phyloP scores from a whole-genome alignment of 75 land plant genomes.

The Pinus tabuliformis region DNA sequence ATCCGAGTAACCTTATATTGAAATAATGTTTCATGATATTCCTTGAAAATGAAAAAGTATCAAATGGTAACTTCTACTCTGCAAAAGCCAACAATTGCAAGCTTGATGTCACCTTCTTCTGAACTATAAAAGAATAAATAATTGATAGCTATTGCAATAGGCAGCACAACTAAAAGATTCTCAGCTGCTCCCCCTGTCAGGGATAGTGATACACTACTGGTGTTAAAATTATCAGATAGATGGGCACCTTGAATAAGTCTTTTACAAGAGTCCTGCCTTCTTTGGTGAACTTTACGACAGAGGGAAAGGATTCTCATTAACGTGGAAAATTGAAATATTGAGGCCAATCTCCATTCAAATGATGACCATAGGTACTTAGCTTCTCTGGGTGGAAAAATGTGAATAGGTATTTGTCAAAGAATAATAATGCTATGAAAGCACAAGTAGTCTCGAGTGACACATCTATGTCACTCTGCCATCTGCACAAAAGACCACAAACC shows the following conservation, averaged over 20 bases:
- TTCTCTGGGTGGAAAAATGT: background rate
- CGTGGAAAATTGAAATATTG: background rate
- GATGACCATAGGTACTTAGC: background rate
- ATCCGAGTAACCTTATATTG: background rate
- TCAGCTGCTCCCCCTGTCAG: background rate
- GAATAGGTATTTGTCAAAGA: background rate
- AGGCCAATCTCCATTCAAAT: background rate
- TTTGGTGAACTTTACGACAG: background rate
- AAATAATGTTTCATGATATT: background rate
- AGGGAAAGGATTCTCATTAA: background rate
- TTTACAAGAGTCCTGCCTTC: background rate
- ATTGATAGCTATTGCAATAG: background rate
- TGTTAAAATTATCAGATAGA: background rate
- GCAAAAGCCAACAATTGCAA: constrained; percentile 1
- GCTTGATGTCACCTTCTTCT: background rate
- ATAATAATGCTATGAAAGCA: background rate
- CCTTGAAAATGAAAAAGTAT: background rate
- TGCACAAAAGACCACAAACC: background rate
- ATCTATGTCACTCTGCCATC: background rate
- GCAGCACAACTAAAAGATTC: background rate
- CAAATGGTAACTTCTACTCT: background rate
- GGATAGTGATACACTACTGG: background rate
- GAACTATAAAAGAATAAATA: background rate
- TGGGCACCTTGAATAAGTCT: background rate
- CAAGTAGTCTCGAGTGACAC: background rate